Base-by-base conservation (phyloP, 805 yeast genomes). In the Blastobotrys attinorum region DNA sequence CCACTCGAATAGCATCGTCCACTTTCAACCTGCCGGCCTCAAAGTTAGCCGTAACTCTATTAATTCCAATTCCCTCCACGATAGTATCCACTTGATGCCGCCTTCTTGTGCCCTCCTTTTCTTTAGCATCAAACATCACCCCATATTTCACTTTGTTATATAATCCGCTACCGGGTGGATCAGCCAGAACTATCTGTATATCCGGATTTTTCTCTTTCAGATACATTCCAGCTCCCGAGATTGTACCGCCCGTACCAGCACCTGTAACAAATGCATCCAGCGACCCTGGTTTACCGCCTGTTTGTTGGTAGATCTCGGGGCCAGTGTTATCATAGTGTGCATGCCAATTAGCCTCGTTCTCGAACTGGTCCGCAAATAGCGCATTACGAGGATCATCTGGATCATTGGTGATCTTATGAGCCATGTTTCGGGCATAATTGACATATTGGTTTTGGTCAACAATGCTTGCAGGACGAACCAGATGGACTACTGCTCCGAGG, bases 231-330 rank as follows among this genome's bases (percentile, higher is more conserved):
- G 88, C 88, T 44, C 98, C 98, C n/a, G 95, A 71, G 37, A 90
- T 86, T 1, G 98, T 92, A 45, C 98, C 98, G 41, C 92, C 98
- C 0, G 98, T 90, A 8, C 98, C 98, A 27, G 95, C 84, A 0
- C 97, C 97, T 2, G 90, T 75, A 34, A 92, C 79, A 60, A 90
- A 88, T 39, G 71, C 79, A 59, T 87, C 94, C 6, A 90, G 55
- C n/a, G n/a, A n/a, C n/a, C n/a, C n/a, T n/a, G n/a, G n/a, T 1
- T 66, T 50, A 11, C 79, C 79, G 7, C 73, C 66, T 67, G 81
- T 71, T 59, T 92, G 97, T 17, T 62, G 49, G 69, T 74, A 83
- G n/a, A 90, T 85, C 57, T 90, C 98, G 1, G 97, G 97, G 0
- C 95, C 97, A 0, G 98, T 90, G 1, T 88, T 74, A 13, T 61